Conservation (phyloP, 331 rosid species). For the Telfairia occidentalis region DNA sequence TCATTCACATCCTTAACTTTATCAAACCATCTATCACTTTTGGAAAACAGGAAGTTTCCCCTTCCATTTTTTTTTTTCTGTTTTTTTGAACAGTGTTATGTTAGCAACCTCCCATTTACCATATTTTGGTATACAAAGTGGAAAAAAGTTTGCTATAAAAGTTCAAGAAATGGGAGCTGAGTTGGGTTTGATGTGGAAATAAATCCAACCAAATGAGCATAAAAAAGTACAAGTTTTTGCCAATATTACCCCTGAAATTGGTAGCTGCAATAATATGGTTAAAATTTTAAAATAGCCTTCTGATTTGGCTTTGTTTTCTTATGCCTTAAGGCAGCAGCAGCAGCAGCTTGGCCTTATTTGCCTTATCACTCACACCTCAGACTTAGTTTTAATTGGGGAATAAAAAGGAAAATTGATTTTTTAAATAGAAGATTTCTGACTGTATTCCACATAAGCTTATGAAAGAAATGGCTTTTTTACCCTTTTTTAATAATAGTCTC, state of each 20-base stretch:
- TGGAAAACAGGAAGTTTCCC: not conserved
- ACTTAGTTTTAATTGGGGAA: not conserved
- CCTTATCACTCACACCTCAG: slow-evolving; percentile 6
- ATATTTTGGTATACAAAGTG: not conserved
- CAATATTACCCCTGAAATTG: not conserved
- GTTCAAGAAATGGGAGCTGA: not conserved
- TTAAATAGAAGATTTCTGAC: not conserved
- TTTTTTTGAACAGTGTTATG: not conserved
- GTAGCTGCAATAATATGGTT: not conserved
- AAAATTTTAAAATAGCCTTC: not conserved
- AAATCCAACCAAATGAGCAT: not conserved
- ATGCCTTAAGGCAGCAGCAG: slow-evolving; percentile 1
- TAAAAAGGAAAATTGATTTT: not conserved
- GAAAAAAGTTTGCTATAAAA: not conserved
- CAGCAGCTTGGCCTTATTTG: slow-evolving; percentile 3
- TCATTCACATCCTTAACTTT: not conserved
- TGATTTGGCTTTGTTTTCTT: not conserved
- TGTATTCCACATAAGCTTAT: not conserved
- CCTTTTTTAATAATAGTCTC: not conserved
- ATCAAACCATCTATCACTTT: not conserved
- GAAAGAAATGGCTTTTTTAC: not conserved
- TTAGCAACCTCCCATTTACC: not conserved
- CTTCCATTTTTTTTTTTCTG: not conserved
- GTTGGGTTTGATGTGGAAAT: slow-evolving; percentile 5
- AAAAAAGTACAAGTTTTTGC: not conserved